Evolutionary conservation across 2,329 filamentous ascomycete genomes (phyloP).

Genomic region (Thermothelomyces thermophilus): DNA sequence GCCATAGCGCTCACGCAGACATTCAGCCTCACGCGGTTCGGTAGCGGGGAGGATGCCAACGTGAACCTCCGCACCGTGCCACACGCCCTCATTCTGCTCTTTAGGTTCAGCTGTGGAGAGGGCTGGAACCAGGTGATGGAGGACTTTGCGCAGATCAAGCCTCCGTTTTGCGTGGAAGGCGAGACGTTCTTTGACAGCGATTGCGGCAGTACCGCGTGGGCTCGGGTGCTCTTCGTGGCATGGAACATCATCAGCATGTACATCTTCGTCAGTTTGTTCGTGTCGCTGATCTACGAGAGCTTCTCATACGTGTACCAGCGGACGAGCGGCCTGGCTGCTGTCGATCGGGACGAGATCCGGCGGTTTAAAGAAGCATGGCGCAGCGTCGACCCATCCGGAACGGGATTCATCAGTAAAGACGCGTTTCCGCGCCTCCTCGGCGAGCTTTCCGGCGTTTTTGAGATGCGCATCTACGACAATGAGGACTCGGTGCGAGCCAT

Average conservation of each 20-base stretch:
- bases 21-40: slow-evolving; percentile 90
- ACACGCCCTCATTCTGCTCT: slow-evolving; percentile 86
- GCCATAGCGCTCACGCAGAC: slow-evolving; percentile 94
- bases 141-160: slow-evolving; percentile 75
- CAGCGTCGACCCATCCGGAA: slow-evolving; percentile 84
- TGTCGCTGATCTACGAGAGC: slow-evolving; percentile 97
- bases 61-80: slow-evolving; percentile 91
- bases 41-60: slow-evolving; percentile 62
- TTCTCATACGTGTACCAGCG: slow-evolving; percentile 99
- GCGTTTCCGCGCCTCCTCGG: slow-evolving; percentile 82
- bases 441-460: slow-evolving; percentile 89
- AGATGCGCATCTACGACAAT: slow-evolving; percentile 92
- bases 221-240: slow-evolving; percentile 79
- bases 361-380: slow-evolving; percentile 99
- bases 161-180: slow-evolving; percentile 71
- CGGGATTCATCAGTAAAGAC: slow-evolving; percentile 85
- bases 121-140: slow-evolving; percentile 98
- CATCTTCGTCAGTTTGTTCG: slow-evolving; percentile 96
- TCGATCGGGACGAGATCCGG: slow-evolving; percentile 88
- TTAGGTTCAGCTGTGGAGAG: slow-evolving; percentile 88
- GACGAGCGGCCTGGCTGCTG: slow-evolving; percentile 82
- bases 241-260: slow-evolving; percentile 99
- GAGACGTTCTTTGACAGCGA: slow-evolving; percentile 76
- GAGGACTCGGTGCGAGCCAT: slow-evolving; percentile 84
- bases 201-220: slow-evolving; percentile 87